Conservation (phyloP, 139 green algal species). For the Tetradesmus obliquus region DNA sequence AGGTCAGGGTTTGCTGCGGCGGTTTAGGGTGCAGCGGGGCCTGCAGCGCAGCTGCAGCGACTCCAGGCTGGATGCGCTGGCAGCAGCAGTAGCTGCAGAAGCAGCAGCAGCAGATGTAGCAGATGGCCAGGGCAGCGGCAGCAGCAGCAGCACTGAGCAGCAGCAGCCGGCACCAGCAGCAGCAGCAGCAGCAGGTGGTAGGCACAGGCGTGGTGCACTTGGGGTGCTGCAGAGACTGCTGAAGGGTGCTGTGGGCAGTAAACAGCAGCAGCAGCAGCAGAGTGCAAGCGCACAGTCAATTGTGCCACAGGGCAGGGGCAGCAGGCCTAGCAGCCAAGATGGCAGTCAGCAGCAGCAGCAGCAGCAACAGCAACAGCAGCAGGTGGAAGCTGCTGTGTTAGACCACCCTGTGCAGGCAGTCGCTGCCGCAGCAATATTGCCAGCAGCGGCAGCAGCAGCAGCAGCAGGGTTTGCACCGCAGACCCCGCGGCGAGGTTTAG, state of each 20-base stretch:
- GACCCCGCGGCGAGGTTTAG: not conserved
- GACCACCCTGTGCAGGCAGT: not conserved
- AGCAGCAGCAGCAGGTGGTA: not conserved
- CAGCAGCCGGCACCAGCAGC: not conserved
- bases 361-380: conserved; percentile 37
- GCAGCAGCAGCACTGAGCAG: not conserved
- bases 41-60: conserved; percentile 17
- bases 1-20: not conserved
- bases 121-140: not conserved
- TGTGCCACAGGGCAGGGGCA: too few species aligned
- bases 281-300: too few species aligned
- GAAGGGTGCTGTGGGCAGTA: not conserved
- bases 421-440: not conserved
- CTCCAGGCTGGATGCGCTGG: conserved; percentile 4
- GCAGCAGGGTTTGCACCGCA: not conserved
- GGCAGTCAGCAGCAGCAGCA: not conserved
- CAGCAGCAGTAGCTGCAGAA: conserved; percentile 26
- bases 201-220: not conserved
- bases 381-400: not conserved
- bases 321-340: too few species aligned
- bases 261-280: not conserved
- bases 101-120: not conserved
- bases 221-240: not conserved
- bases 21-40: not conserved
- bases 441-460: conserved; percentile 5